phyloP scores from a whole-genome alignment of 345 rosid species.

The Eucalyptus sp. region DNA sequence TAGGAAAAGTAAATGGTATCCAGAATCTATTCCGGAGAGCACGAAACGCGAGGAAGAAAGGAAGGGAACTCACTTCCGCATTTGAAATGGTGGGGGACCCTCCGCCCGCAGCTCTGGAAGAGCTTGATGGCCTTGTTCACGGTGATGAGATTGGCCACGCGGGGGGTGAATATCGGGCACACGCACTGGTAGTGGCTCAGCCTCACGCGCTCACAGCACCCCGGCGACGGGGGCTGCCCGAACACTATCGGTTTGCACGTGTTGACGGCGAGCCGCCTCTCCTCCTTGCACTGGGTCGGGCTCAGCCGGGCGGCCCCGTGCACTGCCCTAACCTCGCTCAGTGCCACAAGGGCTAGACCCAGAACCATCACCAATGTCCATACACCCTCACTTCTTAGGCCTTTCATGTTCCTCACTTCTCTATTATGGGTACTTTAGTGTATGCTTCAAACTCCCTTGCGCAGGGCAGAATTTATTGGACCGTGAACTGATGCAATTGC shows the following conservation, averaged over 20 bases:
- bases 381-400: background rate
- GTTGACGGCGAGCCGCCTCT: background rate
- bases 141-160: background rate
- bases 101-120: background rate
- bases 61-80: background rate
- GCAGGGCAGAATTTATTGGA: background rate
- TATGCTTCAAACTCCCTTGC: background rate
- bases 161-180: background rate
- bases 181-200: constrained; percentile 2
- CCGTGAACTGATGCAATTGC: background rate
- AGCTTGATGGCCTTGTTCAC: background rate
- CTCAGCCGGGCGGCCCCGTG: background rate
- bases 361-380: background rate
- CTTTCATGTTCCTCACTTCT: background rate
- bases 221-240: constrained; percentile 13
- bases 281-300: constrained; percentile 3
- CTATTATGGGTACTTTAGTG: background rate
- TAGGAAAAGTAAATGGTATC: background rate
- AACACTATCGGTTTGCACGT: background rate
- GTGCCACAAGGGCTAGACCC: background rate
- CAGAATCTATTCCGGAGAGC: background rate
- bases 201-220: constrained; percentile 22
- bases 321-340: background rate
- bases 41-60: background rate
- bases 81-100: background rate